Conservation (phyloP, 495 filamentous ascomycete species). For the Hyaloscypha finlandica region DNA sequence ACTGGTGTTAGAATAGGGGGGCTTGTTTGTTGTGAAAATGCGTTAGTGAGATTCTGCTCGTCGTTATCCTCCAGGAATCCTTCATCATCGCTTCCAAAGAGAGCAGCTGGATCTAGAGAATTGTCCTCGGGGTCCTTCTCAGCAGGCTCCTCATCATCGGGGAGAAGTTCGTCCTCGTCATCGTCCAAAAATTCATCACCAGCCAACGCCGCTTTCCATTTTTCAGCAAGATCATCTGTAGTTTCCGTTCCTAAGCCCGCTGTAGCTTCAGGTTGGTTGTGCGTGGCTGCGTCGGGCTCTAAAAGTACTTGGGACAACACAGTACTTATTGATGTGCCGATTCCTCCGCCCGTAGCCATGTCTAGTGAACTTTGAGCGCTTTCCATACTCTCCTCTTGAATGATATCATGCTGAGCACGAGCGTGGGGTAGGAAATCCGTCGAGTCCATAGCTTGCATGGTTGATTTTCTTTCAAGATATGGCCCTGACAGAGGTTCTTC, state of each 20-base stretch:
- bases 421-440: constrained; percentile 24
- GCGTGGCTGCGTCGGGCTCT: constrained; percentile 21
- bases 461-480: constrained; percentile 58
- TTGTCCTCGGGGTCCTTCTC: constrained; percentile 55
- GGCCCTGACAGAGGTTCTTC: constrained; percentile 25
- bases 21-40: constrained; percentile 13
- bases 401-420: constrained; percentile 12
- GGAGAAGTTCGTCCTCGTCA: constrained; percentile 46
- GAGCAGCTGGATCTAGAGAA: constrained; percentile 32
- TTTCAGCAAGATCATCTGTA: constrained; percentile 69
- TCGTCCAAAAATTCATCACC: constrained; percentile 78
- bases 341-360: constrained; percentile 29
- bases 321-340: constrained; percentile 33
- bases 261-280: constrained; percentile 33
- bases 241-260: constrained; percentile 31
- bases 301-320: constrained; percentile 31
- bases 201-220: constrained; percentile 81
- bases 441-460: constrained; percentile 54
- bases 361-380: constrained; percentile 37
- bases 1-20: constrained; percentile 11
- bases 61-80: constrained; percentile 67
- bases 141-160: constrained; percentile 65
- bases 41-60: constrained; percentile 31
- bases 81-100: constrained; percentile 66
- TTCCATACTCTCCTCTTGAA: constrained; percentile 38